Conservation (phyloP, 2,329 filamentous ascomycete species). For the Zymoseptoria passerinii region DNA sequence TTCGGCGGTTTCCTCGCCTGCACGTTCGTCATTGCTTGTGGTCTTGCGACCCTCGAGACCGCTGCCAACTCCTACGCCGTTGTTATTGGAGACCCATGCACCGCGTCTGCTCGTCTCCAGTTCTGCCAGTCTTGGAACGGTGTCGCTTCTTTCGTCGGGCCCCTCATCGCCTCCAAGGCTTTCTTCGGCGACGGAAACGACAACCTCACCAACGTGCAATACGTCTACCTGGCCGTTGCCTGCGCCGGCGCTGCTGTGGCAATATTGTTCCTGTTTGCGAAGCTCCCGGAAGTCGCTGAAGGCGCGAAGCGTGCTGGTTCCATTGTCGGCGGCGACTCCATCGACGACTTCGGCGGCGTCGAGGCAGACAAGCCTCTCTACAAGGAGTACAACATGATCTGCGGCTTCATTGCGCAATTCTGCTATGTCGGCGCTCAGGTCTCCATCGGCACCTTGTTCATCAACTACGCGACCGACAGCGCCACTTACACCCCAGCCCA, state of each 20-base stretch:
- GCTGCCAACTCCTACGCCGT: slow-evolving; percentile 34
- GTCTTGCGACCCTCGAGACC: slow-evolving; percentile 34
- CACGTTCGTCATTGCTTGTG: slow-evolving; percentile 34
- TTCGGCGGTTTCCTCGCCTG: slow-evolving; percentile 34
- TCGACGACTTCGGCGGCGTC: slow-evolving; percentile 26
- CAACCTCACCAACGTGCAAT: slow-evolving; percentile 32
- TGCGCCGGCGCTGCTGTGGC: slow-evolving; percentile 30
- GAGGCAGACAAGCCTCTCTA: slow-evolving; percentile 28
- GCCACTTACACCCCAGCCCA: slow-evolving; percentile 23
- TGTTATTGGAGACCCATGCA: slow-evolving; percentile 30
- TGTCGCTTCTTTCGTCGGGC: slow-evolving; percentile 34
- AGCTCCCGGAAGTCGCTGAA: slow-evolving; percentile 30
- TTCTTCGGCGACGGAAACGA: slow-evolving; percentile 30
- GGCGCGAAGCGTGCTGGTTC: slow-evolving; percentile 20
- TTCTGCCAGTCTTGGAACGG: slow-evolving; percentile 35
- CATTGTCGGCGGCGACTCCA: slow-evolving; percentile 22
- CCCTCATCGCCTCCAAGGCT: slow-evolving; percentile 33
- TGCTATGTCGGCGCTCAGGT: slow-evolving; percentile 33
- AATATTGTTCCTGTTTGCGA: slow-evolving; percentile 31
- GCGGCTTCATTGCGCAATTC: slow-evolving; percentile 29
- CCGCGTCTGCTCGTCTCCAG: slow-evolving; percentile 31
- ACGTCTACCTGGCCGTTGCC: slow-evolving; percentile 34
- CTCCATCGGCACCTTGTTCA: slow-evolving; percentile 32
- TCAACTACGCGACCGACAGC: slow-evolving; percentile 34
- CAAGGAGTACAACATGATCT: slow-evolving; percentile 36